These are phyloP conservation scores for Dipodascus geniculatus DNA, from an alignment of 805 yeast genomes.

Conservation along the genomic window DNA sequence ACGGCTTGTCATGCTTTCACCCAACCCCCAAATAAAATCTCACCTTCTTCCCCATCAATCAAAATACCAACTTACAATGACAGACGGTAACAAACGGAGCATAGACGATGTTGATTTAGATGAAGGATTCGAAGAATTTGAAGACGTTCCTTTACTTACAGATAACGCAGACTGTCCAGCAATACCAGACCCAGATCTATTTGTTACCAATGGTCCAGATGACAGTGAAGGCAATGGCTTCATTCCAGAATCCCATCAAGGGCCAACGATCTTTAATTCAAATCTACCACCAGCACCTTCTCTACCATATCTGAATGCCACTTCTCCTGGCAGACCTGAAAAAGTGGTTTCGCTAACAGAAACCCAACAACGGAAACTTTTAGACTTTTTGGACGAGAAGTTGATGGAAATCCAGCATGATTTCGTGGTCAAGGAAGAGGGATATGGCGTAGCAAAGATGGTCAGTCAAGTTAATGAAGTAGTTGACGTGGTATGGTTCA, in stretches of 20 bases:
- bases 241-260: neutral
- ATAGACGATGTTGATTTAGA: neutral
- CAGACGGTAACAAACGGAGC: neutral
- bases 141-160: neutral
- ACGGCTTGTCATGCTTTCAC: too few species aligned
- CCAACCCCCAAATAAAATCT: neutral
- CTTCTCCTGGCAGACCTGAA: neutral
- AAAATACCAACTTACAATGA: neutral
- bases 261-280: neutral
- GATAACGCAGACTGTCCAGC: neutral
- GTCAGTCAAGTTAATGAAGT: conserved; percentile 34
- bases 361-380: conserved; percentile 12
- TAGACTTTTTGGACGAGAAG: conserved; percentile 16
- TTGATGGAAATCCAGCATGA: conserved; percentile 15
- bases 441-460: conserved; percentile 12
- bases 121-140: neutral
- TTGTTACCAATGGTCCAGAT: neutral
- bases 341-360: conserved; percentile 6
- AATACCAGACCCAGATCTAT: neutral
- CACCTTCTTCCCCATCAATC: neutral
- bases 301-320: neutral
- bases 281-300: neutral
- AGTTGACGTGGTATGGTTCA: conserved; percentile 36
- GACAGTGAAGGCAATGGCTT: neutral
- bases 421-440: conserved; percentile 16